Evolutionary conservation across 257 asterid genomes (phyloP).

Genomic region (Apocynum venetum): DNA sequence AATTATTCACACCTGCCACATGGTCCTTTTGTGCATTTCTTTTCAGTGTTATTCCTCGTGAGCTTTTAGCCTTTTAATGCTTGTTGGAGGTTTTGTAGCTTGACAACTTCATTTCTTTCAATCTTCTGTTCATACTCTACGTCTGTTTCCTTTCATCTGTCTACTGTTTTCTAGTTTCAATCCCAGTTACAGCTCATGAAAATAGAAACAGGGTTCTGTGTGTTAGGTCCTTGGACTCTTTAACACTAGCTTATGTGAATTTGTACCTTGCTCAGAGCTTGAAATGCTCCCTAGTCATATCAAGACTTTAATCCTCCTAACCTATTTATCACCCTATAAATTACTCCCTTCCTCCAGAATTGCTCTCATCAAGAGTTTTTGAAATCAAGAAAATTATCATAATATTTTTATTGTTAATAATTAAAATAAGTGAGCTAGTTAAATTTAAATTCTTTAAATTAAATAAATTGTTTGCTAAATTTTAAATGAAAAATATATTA

Average conservation of each 20-base stretch:
- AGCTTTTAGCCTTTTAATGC: conserved; percentile 9
- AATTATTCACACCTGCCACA: conserved; percentile 19
- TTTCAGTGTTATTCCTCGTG: conserved; percentile 13
- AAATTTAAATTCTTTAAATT: too few relatives aligned
- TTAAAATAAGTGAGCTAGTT: too few relatives aligned
- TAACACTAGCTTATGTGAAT: not conserved
- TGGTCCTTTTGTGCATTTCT: conserved; percentile 9
- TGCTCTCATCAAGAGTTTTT: too few relatives aligned
- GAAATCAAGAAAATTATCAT: too few relatives aligned
- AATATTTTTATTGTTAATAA: too few relatives aligned
- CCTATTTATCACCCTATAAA: not conserved
- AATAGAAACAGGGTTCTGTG: conserved; percentile 23
- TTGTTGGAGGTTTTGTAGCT: conserved; percentile 6
- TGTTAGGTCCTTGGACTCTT: conserved; percentile 1
- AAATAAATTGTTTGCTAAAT: too few relatives aligned
- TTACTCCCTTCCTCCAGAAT: not conserved
- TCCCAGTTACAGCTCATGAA: conserved; percentile 34
- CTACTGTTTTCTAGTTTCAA: conserved; percentile 24
- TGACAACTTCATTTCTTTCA: conserved; percentile 19
- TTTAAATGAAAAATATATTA: too few relatives aligned
- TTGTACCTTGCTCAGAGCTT: too few relatives aligned
- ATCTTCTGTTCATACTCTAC: conserved; percentile 12
- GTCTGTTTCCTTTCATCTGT: conserved; percentile 28
- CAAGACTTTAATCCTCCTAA: not conserved
- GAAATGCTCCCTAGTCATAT: not conserved